Evolutionary conservation across 345 rosid species (phyloP), one percentile per base, ranked within the genome.

Genomic region (Dovyalis caffra): DNA sequence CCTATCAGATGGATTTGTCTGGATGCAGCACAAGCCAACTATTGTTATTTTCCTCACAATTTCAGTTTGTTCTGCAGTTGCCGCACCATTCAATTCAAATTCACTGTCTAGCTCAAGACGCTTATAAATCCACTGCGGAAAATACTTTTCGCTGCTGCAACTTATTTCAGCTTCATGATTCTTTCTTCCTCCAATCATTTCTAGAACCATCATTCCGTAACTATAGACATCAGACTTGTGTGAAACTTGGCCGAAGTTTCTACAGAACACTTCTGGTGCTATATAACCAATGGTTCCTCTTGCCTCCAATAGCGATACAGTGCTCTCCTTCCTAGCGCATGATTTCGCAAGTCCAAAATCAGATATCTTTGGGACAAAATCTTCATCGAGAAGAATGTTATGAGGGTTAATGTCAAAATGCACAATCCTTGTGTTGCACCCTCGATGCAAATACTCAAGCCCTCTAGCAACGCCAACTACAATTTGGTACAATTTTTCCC

Each of bases 11-110:
- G 85, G 85, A 64, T 64, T 68, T 18, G 74, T 76, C 26, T 81
- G 81, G 14, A 81, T 76, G 74, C 87, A 84, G 85, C 87, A 81
- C 68, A 32, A 47, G 3, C 63, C 73, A 33, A 70, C 65, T 23
- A 70, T 21, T 21, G 28, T 5, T 62, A 70, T 21, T 23, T 35
- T 25, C 21, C 65, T 56, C 20, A 28, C 25, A 16, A 26, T 71
- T n/a, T 71, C 74, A 58, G 26, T 20, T 23, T 60, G 66, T 33
- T 71, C 57, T 37, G 18, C 31, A 16, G 66, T 25, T 3, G 2
- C 8, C 6, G 23, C 66, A n/a, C 33, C 61, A 20, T 23, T n/a
- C 28, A 70, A 6, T 23, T 37, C 53, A 9, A 23, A 25, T 29
- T 58, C 74, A 14, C 23, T 6, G 4, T 26, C 64, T 1, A 26